Conservation (phyloP, 495 filamentous ascomycete species). For the Xylaria intraflava region DNA sequence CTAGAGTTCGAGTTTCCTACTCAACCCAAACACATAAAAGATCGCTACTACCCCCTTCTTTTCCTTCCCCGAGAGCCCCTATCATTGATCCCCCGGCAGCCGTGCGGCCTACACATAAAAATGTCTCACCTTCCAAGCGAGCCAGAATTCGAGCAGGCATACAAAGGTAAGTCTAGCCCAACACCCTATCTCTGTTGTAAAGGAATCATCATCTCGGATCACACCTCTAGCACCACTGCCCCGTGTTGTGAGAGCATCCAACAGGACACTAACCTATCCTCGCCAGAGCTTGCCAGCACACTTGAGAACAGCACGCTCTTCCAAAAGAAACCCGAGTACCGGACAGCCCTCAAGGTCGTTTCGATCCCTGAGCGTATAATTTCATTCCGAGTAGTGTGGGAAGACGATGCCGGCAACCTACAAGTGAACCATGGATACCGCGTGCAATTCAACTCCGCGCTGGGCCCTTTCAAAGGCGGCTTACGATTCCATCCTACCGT, state of each 20-base stretch:
- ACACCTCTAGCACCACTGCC: not conserved
- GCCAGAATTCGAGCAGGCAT: slow-evolving; percentile 98
- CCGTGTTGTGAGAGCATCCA: not conserved
- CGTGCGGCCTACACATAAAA: slow-evolving; percentile 10
- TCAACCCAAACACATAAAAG: not conserved
- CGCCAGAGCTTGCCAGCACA: slow-evolving; percentile 79
- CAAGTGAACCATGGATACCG: slow-evolving; percentile 96
- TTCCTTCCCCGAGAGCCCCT: not conserved
- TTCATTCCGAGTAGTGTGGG: slow-evolving; percentile 97
- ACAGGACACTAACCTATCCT: not conserved
- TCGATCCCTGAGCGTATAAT: slow-evolving; percentile 93
- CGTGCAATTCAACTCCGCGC: slow-evolving; percentile 97
- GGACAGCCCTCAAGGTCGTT: slow-evolving; percentile 78
- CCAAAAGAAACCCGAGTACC: slow-evolving; percentile 87
- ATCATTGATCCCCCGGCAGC: not conserved
- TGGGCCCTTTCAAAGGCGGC: slow-evolving; percentile 97
- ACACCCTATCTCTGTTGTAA: not conserved
- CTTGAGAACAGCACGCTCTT: slow-evolving; percentile 93
- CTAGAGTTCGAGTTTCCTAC: not conserved
- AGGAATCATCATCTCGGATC: not conserved
- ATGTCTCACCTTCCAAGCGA: slow-evolving; percentile 85
- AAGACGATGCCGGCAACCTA: slow-evolving; percentile 80
- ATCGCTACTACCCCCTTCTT: not conserved
- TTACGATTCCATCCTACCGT: slow-evolving; percentile 93
- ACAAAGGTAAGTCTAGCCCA: slow-evolving; percentile 62